Evolutionary conservation across 768 basidiomycete genomes (phyloP), one percentile per base, ranked within the genome.

Genomic region (Boletus rufocinnamomeus): DNA sequence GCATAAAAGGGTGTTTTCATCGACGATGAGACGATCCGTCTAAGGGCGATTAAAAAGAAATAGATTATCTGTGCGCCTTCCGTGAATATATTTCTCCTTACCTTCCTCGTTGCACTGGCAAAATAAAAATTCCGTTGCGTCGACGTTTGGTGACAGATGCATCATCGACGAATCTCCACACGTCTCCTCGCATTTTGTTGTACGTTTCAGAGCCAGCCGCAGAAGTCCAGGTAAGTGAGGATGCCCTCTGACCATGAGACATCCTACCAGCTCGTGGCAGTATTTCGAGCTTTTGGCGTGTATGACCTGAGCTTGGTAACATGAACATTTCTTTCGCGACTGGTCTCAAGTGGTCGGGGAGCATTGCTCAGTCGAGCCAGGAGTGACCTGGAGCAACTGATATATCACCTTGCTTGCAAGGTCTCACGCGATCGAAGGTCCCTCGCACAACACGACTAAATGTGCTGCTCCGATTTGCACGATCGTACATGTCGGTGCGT

Each of bases 1-100:
- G 50, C 30, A 32, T 57, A 23, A 19, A 62, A 98, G 91, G 95
- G 95, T 62, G 87, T 98, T 59, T 96, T 98, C 66, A 84, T 98
- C 53, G 95, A 92, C n/a, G 82, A 86, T 67, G 96, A 99, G 74
- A 89, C 87, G 52, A 89, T 98, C 67, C 84, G 89, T 69, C 88
- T 97, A 61, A 97, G 92, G 77, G 85, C 86, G 61, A 87, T 95
- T 58, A 95, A 94, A 81, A 98, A 96, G 84, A 97, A 97, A 79
- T 97, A 92, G 82, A 74, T 49, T 64, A 57, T 46, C 23, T 48
- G 17, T 35, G 35, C 54, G 44, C 38, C 43, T 50, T 43, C n/a
- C 48, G n/a, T 7, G 46, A 56, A 60, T 62, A 53, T 35, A 59
- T 52, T 41, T 43, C 14, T 23, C 30, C 46, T 46, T 54, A 6